Conservation (phyloP, 495 filamentous ascomycete species). For the Geoglossum glabrum region DNA sequence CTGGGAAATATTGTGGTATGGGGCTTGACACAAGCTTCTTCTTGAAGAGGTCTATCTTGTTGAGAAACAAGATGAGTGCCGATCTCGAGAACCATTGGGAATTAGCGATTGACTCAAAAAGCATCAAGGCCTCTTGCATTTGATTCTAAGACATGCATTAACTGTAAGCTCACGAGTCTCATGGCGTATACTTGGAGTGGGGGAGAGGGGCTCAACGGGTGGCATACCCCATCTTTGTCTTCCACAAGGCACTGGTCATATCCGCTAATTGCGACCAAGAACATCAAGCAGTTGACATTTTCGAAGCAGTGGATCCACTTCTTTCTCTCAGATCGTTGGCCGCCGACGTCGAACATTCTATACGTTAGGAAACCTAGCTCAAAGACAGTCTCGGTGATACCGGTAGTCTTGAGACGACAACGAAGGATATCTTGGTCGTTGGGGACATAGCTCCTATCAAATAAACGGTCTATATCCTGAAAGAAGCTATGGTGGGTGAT, state of each 20-base stretch:
- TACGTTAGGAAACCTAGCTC: constrained; percentile 89
- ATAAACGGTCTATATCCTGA: constrained; percentile 71
- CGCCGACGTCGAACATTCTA: constrained; percentile 97
- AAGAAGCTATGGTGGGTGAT: constrained; percentile 48
- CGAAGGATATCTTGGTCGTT: constrained; percentile 92
- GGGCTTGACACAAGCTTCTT: constrained; percentile 64
- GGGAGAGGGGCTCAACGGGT: too few relatives aligned
- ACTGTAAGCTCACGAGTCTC: neutral
- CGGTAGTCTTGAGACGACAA: constrained; percentile 80
- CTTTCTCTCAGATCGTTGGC: constrained; percentile 91
- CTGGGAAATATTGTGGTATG: constrained; percentile 80
- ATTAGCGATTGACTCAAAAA: constrained; percentile 94
- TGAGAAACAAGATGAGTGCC: constrained; percentile 91
- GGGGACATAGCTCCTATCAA: constrained; percentile 73
- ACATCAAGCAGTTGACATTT: constrained; percentile 81
- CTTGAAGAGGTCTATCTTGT: constrained; percentile 98
- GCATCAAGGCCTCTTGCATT: constrained; percentile 98
- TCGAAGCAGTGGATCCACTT: constrained; percentile 99
- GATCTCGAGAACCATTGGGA: constrained; percentile 95
- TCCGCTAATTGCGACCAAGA: constrained; percentile 87
- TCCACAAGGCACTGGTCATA: constrained; percentile 96
- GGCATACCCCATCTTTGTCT: constrained; percentile 88
- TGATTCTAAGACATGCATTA: constrained; percentile 48
- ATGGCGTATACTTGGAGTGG: neutral
- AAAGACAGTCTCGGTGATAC: constrained; percentile 93